These are phyloP conservation scores for Ustilago loliicola DNA, from an alignment of 1,284 basidiomycete species.

Conservation along the genomic window DNA sequence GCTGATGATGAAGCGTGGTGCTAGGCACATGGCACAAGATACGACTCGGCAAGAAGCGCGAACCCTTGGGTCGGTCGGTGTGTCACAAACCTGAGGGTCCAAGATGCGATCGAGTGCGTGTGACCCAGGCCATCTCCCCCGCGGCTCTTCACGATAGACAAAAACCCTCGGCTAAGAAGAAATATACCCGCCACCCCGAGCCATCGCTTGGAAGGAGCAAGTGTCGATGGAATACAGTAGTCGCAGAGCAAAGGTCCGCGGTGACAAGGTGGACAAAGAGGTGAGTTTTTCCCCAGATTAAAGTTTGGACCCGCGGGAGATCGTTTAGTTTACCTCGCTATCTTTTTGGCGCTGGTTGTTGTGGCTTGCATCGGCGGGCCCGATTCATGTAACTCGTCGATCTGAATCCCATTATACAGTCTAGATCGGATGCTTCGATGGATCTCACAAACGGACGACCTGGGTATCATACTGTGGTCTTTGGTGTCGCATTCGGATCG, in stretches of 20 bases:
- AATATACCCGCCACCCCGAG: not conserved
- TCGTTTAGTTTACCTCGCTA: constrained; percentile 1
- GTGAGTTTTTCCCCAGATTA: not conserved
- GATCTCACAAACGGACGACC: not conserved
- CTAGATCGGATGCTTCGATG: not conserved
- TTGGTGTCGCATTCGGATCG: not conserved
- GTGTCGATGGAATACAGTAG: not conserved
- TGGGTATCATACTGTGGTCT: not conserved
- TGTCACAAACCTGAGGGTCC: too few relatives aligned
- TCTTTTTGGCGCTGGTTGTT: not conserved
- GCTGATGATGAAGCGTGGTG: too few relatives aligned
- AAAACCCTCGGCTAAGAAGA: not conserved
- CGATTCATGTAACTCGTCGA: not conserved
- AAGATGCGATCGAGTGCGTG: too few relatives aligned
- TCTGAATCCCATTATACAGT: not conserved
- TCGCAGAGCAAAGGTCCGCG: not conserved
- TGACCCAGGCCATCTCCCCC: too few relatives aligned
- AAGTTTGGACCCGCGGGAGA: not conserved
- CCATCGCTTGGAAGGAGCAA: too few relatives aligned
- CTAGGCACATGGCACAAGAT: too few relatives aligned
- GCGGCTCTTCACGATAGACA: too few relatives aligned
- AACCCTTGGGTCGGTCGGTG: too few relatives aligned
- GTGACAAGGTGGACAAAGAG: not conserved
- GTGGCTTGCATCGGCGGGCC: constrained; percentile 3
- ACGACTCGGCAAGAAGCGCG: too few relatives aligned